phyloP scores from a whole-genome alignment of 352 stramenopile species.

The Phytophthora fragariae region DNA sequence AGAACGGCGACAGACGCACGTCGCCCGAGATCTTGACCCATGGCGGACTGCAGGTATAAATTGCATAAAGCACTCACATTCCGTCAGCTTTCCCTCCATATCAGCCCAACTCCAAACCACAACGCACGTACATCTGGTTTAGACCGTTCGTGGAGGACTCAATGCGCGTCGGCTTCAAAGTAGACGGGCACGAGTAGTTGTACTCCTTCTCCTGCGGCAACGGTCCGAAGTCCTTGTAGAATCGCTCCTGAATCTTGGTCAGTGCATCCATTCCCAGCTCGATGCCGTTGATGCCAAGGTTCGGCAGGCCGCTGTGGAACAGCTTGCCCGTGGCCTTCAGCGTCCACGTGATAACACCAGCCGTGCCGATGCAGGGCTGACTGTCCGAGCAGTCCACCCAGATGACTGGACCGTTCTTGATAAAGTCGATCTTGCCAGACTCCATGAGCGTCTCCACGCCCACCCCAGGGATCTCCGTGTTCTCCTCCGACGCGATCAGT shows the following conservation, averaged over 20 bases:
- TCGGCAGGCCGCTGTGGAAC: conserved; percentile 91
- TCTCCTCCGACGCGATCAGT: conserved; percentile 91
- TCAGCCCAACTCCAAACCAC: conserved; percentile 42
- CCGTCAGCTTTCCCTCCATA: neutral
- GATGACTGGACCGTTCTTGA: conserved; percentile 92
- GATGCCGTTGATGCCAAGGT: conserved; percentile 89
- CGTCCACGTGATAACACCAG: conserved; percentile 86
- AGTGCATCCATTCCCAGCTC: conserved; percentile 89
- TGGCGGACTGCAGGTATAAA: conserved; percentile 63
- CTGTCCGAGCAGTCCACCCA: conserved; percentile 92
- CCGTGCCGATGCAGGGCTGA: conserved; percentile 92
- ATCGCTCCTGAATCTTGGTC: conserved; percentile 84
- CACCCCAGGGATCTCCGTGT: conserved; percentile 76
- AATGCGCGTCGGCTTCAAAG: conserved; percentile 83
- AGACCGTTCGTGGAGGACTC: conserved; percentile 72
- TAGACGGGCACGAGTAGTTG: conserved; percentile 88
- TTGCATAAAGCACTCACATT: neutral
- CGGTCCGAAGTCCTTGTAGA: conserved; percentile 91
- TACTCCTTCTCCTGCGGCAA: conserved; percentile 84
- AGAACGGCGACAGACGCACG: conserved; percentile 93
- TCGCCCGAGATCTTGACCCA: conserved; percentile 91
- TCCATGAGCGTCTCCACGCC: conserved; percentile 89
- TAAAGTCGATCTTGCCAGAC: conserved; percentile 89
- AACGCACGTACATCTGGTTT: conserved; percentile 72
- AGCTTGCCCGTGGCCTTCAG: conserved; percentile 91